Base-by-base conservation (phyloP, 371 early-diverging fungal genomes). In the Amoeboaphelidium protococcarum region DNA sequence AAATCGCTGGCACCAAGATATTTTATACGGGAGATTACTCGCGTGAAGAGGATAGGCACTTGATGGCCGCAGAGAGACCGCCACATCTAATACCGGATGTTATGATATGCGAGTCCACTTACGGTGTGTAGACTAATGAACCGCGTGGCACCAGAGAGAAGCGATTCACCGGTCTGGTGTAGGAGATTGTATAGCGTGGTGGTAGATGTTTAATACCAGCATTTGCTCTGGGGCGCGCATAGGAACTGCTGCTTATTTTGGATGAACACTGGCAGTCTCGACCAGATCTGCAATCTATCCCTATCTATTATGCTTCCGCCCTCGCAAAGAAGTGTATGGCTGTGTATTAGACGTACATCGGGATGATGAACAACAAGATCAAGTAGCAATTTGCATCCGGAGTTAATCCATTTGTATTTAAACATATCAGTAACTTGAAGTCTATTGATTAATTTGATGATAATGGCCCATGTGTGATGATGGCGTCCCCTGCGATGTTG, bases 1-100 rank as follows among this genome's bases (percentile, higher is more conserved):
- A 88, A 56, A 90, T 94, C 52, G 95, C 94, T 19, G 92, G 95
- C 51, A 79, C 91, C 26, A 83, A 84, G 51, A 62, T 95, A 2
- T 70, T 99, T 16, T 99, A 99, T 61, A 99, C 99, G 0, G 99
- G 99, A 27, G 99, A 99, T 61, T 99, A 98, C 61, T 91, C 92
- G 25, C 78, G 96, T 52, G 99, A 99, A 65, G 98, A 97, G 61
- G 99, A 99, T 70, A 73, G 99, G 13, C 99, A 99, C 65, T 72
- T 99, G 55, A 90, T 92, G 80, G 89, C 94, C 0, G 99, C 98
- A 2, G 98, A 97, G 54, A 71, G 74, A 40, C 98, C 99, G 0
- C 73, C 73, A 23, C 69, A 65, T 26, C 54, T 60, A 52, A 69
- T 79, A 0, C 72, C 91, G 1, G 92, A 98, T 58, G 89, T 96